Conservation (phyloP, 306 rosid species). For the Fragaria vesca region DNA sequence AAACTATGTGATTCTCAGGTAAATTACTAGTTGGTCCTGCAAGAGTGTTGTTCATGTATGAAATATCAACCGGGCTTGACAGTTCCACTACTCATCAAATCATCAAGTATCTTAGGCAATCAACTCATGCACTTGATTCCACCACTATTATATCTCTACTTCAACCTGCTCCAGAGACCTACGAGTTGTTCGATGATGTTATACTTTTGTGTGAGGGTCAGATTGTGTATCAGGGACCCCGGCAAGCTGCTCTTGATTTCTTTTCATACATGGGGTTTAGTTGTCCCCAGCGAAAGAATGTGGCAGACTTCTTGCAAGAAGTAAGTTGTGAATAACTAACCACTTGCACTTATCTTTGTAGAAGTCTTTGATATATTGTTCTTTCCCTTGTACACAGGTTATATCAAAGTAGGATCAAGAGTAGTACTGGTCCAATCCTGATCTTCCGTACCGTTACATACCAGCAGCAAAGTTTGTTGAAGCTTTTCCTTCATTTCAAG, state of each 20-base stretch:
- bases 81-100: slow-evolving; percentile 94
- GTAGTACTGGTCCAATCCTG: slow-evolving; percentile 85
- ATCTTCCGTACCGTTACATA: slow-evolving; percentile 74
- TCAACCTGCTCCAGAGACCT: slow-evolving; percentile 99
- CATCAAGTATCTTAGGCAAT: slow-evolving; percentile 84
- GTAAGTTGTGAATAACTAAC: slow-evolving; percentile 42
- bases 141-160: slow-evolving; percentile 94
- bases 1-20: slow-evolving; percentile 53
- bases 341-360: slow-evolving; percentile 17
- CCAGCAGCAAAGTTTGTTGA: slow-evolving; percentile 78
- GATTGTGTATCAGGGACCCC: slow-evolving; percentile 89
- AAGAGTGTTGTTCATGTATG: slow-evolving; percentile 96
- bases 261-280: slow-evolving; percentile 81
- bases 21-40: slow-evolving; percentile 95
- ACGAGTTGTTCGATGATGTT: slow-evolving; percentile 91
- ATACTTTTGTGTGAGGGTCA: slow-evolving; percentile 94
- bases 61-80: slow-evolving; percentile 97
- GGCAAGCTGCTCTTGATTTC: slow-evolving; percentile 72
- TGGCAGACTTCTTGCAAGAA: slow-evolving; percentile 97
- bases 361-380: slow-evolving; percentile 12
- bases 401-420: slow-evolving; percentile 94
- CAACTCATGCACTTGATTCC: slow-evolving; percentile 77
- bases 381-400: slow-evolving; percentile 52
- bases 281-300: slow-evolving; percentile 91
- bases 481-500: slow-evolving; percentile 62